Evolutionary conservation across 108 stramenopile genomes (phyloP).

Genomic region (Fistulifera solaris): DNA sequence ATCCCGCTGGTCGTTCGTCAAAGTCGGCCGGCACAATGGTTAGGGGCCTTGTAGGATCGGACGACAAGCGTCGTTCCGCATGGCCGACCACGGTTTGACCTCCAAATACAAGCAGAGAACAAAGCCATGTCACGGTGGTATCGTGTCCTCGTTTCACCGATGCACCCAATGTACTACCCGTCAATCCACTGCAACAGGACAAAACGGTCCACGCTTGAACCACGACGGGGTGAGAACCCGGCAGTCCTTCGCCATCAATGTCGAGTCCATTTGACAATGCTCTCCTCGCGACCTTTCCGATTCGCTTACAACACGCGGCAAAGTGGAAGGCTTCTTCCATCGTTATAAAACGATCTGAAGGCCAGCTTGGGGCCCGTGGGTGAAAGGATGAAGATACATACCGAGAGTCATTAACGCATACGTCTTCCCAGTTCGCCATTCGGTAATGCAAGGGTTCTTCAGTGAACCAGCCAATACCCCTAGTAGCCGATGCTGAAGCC

Average conservation of each 20-base stretch:
- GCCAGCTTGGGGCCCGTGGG: slow-evolving; percentile 58
- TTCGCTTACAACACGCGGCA: slow-evolving; percentile 69
- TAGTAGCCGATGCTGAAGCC: slow-evolving; percentile 16
- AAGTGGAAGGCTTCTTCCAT: slow-evolving; percentile 75
- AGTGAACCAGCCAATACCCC: slow-evolving; percentile 59
- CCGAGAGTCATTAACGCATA: slow-evolving; percentile 21
- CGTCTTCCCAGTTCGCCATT: slow-evolving; percentile 73
- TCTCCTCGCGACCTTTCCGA: slow-evolving; percentile 57
- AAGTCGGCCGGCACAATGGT: slow-evolving; percentile 42
- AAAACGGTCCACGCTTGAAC: slow-evolving; percentile 54
- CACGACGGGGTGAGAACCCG: slow-evolving; percentile 7
- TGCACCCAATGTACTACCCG: slow-evolving; percentile 57
- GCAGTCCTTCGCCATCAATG: background rate
- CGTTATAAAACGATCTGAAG: slow-evolving; percentile 64
- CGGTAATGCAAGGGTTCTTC: slow-evolving; percentile 65
- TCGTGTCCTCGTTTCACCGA: slow-evolving; percentile 72
- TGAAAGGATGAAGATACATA: slow-evolving; percentile 3
- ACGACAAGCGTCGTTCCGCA: slow-evolving; percentile 38
- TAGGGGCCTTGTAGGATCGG: background rate
- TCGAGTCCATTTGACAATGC: slow-evolving; percentile 8
- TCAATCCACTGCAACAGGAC: slow-evolving; percentile 72
- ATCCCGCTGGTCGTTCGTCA: slow-evolving; percentile 51
- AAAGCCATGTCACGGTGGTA: slow-evolving; percentile 67
- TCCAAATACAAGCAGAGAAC: slow-evolving; percentile 49
- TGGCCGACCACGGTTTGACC: slow-evolving; percentile 42